Percentiles rank a stretch among this genome's conserved stretches.
Evolutionary conservation across 768 basidiomycete species (phyloP).

Genomic region (Aureoboletus auriporus): DNA sequence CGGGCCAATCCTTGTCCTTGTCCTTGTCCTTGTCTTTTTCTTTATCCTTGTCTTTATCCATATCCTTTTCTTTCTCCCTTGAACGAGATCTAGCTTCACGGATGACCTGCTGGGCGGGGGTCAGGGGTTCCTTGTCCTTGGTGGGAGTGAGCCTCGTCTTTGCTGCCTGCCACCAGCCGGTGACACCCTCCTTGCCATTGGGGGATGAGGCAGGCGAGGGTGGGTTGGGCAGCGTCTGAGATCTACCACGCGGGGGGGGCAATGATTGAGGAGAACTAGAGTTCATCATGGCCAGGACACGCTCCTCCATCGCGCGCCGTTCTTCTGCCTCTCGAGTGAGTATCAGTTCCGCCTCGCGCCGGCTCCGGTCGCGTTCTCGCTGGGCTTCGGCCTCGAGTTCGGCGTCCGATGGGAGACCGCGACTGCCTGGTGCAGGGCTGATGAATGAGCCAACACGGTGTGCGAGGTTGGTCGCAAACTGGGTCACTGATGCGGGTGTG

Average conservation of each 20-base stretch:
- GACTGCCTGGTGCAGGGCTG: constrained; percentile 42
- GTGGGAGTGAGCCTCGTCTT: constrained; percentile 77
- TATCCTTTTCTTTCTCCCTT: constrained; percentile 40
- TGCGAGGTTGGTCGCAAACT: constrained; percentile 70
- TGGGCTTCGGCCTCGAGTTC: constrained; percentile 81
- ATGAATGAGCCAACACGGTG: constrained; percentile 71
- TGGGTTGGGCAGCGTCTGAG: constrained; percentile 51
- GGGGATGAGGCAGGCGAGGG: constrained; percentile 62
- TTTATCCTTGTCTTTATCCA: constrained; percentile 41
- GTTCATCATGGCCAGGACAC: constrained; percentile 72
- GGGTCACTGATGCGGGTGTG: constrained; percentile 66
- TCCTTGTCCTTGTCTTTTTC: constrained; percentile 23
- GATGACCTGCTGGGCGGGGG: constrained; percentile 81
- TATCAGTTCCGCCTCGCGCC: constrained; percentile 77
- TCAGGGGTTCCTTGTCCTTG: constrained; percentile 69
- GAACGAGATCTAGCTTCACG: constrained; percentile 67
- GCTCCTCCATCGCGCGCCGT: constrained; percentile 64
- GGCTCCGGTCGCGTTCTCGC: constrained; percentile 68
- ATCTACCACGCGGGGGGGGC: constrained; percentile 60
- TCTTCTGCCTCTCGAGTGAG: constrained; percentile 68
- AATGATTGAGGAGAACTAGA: constrained; percentile 33
- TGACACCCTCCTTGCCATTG: constrained; percentile 42
- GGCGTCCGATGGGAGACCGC: constrained; percentile 60
- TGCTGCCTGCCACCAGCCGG: constrained; percentile 70
- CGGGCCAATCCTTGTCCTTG: constrained; percentile 56